Evolutionary conservation across 371 early-diverging fungal genomes (phyloP), one percentile per base, ranked within the genome.

Genomic region (Actinomucor elegans): DNA sequence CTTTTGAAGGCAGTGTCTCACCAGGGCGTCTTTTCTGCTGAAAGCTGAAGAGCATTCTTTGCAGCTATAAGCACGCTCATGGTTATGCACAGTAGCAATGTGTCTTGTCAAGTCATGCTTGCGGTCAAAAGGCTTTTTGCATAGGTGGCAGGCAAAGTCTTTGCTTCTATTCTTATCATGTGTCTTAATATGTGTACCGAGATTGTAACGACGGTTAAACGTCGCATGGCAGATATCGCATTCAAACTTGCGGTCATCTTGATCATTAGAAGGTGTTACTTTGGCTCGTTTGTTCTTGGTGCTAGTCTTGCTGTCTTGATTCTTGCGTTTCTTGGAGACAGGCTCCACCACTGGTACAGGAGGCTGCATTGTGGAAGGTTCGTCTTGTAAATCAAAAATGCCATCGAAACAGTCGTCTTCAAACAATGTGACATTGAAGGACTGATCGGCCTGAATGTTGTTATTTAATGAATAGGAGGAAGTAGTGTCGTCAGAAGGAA

Each of bases 71-170:
- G 73, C 69, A 18, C 84, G 80, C 63, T 84, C 84, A 40, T 80
- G 77, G 38, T 77, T 74, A 57, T 89, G 89, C 26, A 84, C 83
- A 3, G 82, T 78, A 7, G 75, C 73, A 36, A 80, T 61, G 53
- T 94, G 93, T 20, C 94, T 75, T 48, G 86, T 82, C 29, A 91
- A 69, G 63, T 94, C 88, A 42, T 87, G 83, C 48, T 80, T 81
- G 38, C 90, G 79, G 18, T 81, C 80, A 64, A 88, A 89, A 14
- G 75, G 44, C 52, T 81, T 81, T 35, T 35, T 55, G 52, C 89
- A 89, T 3, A 73, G 52, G 2, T 59, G 52, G 61, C 92, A 91
- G 12, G 48, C 34, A 68, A 73, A 89, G 26, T 75, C 81, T 50
- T 84, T 85, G 9, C 68, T 67, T 27, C 90, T 81, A 31, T 70